Evolutionary conservation across 169 alveolate genomes (phyloP).

Genomic region (Cryptosporidium canis): DNA sequence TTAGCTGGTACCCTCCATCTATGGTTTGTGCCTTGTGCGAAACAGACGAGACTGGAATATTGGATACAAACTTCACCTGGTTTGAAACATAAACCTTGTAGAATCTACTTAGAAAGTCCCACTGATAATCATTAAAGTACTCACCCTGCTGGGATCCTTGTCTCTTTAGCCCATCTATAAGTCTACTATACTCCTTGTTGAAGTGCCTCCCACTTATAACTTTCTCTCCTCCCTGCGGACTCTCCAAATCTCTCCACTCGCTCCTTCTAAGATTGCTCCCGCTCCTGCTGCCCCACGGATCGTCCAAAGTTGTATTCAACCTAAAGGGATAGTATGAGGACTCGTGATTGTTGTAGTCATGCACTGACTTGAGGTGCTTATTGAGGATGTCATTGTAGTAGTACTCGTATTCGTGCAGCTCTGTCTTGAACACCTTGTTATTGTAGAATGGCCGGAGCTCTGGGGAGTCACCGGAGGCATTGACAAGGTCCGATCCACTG

Average conservation of each 20-base stretch:
- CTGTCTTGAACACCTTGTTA: neutral
- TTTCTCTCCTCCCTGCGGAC: constrained; percentile 1
- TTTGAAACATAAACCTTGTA: constrained; percentile 11
- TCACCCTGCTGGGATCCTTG: neutral
- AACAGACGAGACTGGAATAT: constrained; percentile 42
- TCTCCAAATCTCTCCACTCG: neutral
- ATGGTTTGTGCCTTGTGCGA: constrained; percentile 43
- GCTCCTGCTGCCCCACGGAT: neutral
- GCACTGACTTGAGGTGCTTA: constrained; percentile 6
- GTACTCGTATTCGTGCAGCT: neutral
- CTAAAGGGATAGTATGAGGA: constrained; percentile 32
- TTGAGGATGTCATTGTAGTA: constrained; percentile 4
- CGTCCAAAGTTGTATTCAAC: constrained; percentile 14
- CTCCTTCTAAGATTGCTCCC: neutral
- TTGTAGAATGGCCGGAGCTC: neutral
- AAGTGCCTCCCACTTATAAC: neutral
- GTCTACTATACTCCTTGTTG: neutral
- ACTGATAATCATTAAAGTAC: constrained; percentile 48
- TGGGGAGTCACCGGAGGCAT: neutral
- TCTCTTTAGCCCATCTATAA: neutral
- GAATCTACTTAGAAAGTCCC: constrained; percentile 19
- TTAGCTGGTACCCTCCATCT: constrained; percentile 20
- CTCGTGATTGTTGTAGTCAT: constrained; percentile 1
- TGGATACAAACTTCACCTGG: constrained; percentile 35
- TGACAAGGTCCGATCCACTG: no score